Conservation (phyloP, 306 rosid genomes). For the Senna tora region DNA sequence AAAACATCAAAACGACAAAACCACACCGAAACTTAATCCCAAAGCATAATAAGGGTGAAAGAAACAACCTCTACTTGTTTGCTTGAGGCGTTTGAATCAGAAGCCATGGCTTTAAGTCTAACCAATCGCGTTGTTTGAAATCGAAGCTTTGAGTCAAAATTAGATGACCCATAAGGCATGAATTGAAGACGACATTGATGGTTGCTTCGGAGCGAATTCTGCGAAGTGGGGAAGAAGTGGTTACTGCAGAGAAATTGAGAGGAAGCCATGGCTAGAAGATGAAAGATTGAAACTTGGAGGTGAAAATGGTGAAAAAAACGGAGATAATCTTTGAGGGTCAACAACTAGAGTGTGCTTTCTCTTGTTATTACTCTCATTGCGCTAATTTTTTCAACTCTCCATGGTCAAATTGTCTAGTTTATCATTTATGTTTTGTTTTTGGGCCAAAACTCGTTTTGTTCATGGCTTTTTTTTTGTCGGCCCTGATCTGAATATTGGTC, state of each 20-base stretch:
- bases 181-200: conserved; percentile 38
- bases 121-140: conserved; percentile 42
- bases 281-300: conserved; percentile 20
- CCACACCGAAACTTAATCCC: conserved; percentile 31
- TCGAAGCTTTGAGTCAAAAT: conserved; percentile 44
- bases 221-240: conserved; percentile 48
- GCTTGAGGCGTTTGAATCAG: conserved; percentile 56
- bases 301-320: neutral
- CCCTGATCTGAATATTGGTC: no score
- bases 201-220: conserved; percentile 41
- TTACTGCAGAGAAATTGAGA: conserved; percentile 55
- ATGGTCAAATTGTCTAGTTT: neutral
- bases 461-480: no score
- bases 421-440: neutral
- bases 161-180: conserved; percentile 50
- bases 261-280: conserved; percentile 60
- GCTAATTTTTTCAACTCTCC: neutral
- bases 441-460: neutral
- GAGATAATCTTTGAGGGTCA: neutral
- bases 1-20: neutral
- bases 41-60: conserved; percentile 22
- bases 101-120: conserved; percentile 54
- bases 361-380: neutral
- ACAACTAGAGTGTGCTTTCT: conserved; percentile 6
- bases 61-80: conserved; percentile 70